These are phyloP conservation scores for Fagopyrum homotropicum DNA, from an alignment of 148 eudicot species.

Conservation along the genomic window DNA sequence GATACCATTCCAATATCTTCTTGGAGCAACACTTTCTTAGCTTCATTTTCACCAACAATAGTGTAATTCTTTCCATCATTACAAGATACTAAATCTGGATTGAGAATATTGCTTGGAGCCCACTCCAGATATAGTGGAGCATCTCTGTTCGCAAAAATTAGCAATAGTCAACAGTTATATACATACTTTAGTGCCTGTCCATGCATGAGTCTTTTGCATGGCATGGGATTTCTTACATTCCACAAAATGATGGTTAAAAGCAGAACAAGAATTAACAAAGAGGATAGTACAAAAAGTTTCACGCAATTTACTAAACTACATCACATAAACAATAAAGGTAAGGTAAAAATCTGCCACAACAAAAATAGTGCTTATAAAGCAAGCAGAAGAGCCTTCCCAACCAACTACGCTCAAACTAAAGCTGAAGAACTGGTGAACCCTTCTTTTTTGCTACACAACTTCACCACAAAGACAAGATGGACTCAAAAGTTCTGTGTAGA, in stretches of 20 bases:
- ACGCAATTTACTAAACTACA: background rate
- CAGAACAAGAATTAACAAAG: background rate
- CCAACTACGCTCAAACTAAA: background rate
- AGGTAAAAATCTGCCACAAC: background rate
- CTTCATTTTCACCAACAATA: slow-evolving; percentile 47
- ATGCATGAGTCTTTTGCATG: background rate
- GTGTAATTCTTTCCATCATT: slow-evolving; percentile 22
- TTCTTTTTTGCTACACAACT: background rate
- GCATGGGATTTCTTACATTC: background rate
- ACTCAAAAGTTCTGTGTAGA: background rate
- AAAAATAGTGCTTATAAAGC: background rate
- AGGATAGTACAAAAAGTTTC: background rate
- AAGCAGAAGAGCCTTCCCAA: background rate
- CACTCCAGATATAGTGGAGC: slow-evolving; percentile 85
- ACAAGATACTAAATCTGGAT: slow-evolving; percentile 24
- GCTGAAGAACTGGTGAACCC: background rate
- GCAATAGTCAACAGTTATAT: background rate
- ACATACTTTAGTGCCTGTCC: background rate
- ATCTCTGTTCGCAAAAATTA: slow-evolving; percentile 39
- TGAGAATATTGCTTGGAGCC: slow-evolving; percentile 77
- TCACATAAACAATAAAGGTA: background rate
- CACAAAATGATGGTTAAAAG: background rate
- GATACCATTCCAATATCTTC: slow-evolving; percentile 44
- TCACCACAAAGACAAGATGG: background rate
- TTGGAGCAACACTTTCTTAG: slow-evolving; percentile 48